phyloP scores from a whole-genome alignment of 2,329 filamentous ascomycete genomes.

The Ceratocystis papillata region DNA sequence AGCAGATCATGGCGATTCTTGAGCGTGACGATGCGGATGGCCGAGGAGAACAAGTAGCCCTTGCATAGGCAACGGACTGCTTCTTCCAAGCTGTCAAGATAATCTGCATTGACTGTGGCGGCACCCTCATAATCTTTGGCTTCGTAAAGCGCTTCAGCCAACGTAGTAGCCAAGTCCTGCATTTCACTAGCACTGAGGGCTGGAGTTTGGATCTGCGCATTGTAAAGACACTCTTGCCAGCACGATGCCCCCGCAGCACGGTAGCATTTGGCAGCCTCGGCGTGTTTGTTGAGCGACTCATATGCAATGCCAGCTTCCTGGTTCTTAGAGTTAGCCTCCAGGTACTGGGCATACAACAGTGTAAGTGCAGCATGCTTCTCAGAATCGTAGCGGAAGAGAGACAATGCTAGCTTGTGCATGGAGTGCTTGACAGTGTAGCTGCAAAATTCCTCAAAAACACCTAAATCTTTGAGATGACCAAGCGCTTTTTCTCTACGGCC shows the following conservation, averaged over 20 bases:
- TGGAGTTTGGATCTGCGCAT: constrained; percentile 55
- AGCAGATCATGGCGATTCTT: constrained; percentile 53
- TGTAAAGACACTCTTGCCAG: constrained; percentile 85
- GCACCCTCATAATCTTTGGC: constrained; percentile 74
- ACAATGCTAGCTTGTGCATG: constrained; percentile 67
- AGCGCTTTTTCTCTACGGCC: constrained; percentile 67
- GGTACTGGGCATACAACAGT: constrained; percentile 64
- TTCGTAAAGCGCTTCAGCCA: constrained; percentile 72
- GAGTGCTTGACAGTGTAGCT: constrained; percentile 67
- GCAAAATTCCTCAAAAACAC: constrained; percentile 58
- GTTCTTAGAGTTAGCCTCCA: constrained; percentile 64
- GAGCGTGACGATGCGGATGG: constrained; percentile 63
- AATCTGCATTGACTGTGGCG: constrained; percentile 68
- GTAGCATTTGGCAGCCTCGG: constrained; percentile 70
- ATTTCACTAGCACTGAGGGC: constrained; percentile 52
- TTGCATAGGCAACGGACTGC: constrained; percentile 74
- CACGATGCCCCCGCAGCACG: constrained; percentile 61
- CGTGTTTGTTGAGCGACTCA: constrained; percentile 68
- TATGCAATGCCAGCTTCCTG: constrained; percentile 84
- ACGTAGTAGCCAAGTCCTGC: constrained; percentile 54
- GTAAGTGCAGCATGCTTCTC: constrained; percentile 58
- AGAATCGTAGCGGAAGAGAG: constrained; percentile 72
- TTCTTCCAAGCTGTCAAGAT: constrained; percentile 59
- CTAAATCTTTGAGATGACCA: constrained; percentile 59
- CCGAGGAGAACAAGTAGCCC: constrained; percentile 77